Conservation (phyloP, 2,329 filamentous ascomycete genomes). For the Proliferodiscus dingleyae region DNA sequence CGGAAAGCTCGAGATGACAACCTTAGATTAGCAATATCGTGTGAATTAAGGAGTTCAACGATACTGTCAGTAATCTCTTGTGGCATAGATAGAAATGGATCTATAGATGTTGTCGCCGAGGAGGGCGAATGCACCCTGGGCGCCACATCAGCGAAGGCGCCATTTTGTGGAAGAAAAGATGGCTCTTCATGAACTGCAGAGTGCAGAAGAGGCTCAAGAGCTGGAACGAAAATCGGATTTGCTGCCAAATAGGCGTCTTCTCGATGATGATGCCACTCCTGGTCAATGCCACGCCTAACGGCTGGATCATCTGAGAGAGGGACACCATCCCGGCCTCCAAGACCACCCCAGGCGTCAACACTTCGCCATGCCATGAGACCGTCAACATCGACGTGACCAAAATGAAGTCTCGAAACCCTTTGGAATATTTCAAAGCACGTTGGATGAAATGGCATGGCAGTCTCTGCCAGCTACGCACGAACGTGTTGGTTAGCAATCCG, state of each 20-base stretch:
- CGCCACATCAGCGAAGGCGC: not conserved
- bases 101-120: not conserved
- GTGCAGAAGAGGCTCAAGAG: slow-evolving; percentile 11
- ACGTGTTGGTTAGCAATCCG: not conserved
- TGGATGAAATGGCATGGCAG: slow-evolving; percentile 13
- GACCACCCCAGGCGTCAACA: not conserved
- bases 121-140: not conserved
- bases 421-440: slow-evolving; percentile 14
- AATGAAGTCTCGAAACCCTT: not conserved
- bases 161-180: not conserved
- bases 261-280: slow-evolving; percentile 3
- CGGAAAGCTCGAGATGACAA: slow-evolving; percentile 18
- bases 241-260: slow-evolving; percentile 19
- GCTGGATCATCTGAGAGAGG: not conserved
- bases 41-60: slow-evolving; percentile 14
- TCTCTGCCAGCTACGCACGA: slow-evolving; percentile 2
- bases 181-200: not conserved
- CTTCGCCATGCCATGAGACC: slow-evolving; percentile 4
- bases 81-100: slow-evolving; percentile 19
- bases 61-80: slow-evolving; percentile 17
- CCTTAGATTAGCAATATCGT: slow-evolving; percentile 20
- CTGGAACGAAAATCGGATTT: slow-evolving; percentile 22
- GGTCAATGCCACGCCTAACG: not conserved
- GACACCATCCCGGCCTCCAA: not conserved
- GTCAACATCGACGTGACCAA: slow-evolving; percentile 7